Evolutionary conservation across 345 rosid genomes (phyloP), one percentile per base, ranked within the genome.

Genomic region (Kernera saxatilis): DNA sequence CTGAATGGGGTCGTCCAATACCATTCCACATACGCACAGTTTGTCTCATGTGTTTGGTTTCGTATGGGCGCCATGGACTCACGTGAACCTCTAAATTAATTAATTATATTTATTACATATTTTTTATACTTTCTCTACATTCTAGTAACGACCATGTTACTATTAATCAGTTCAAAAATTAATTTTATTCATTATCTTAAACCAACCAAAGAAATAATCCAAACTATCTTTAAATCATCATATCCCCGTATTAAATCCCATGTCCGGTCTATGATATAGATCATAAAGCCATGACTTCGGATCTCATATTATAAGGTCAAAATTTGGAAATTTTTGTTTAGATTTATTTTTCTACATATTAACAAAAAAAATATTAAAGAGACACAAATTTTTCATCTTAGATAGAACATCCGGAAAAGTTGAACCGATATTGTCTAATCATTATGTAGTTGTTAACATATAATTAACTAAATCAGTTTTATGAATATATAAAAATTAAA

Each of bases 1-100:
- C 44, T 69, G 61, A 63, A 69, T 62, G 75, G 66, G 74, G 74
- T 51, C 79, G 45, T 17, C 59, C 70, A 69, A 65, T 75, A 69
- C 70, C 23, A 44, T 60, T 69, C 69, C 73, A 75, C 69, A 75
- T 53, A 75, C 49, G 41, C 70, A 60, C 69, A 33, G 10, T 63
- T 75, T 69, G 79, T 75, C 79, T 62, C 74, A 44, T 75, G 21
- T 75, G 70, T 75, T 75, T 75, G 63, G 73, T 61, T 74, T 60
- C 25, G 44, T 53, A 62, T 75, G 78, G 64, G 74, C 56, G 64
- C 61, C 73, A 66, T 67, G 70, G 70, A 55, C 69, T 76, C 79
- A 76, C 79, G 79, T 70, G 79, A 76, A 76, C 79, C 79, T 70
- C 79, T 36, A 53, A 49, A 70, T 69, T 17, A 41, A 51, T 30